phyloP scores from a whole-genome alignment of 2,329 filamentous ascomycete genomes.

The Aspergillus ibericus region DNA sequence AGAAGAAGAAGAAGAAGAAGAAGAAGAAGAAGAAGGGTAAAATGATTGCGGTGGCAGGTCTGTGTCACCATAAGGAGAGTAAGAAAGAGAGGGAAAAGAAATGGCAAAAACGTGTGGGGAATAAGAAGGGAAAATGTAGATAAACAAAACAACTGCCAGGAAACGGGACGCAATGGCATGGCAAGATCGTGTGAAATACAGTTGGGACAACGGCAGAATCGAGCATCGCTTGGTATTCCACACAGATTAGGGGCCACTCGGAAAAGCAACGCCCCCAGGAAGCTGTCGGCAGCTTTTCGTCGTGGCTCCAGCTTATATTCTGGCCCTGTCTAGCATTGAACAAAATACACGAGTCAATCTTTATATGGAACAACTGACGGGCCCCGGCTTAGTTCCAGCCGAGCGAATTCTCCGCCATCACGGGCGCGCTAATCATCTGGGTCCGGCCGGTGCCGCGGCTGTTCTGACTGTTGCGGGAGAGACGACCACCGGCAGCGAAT shows the following conservation, averaged over 20 bases:
- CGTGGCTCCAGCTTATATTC: conserved; percentile 6
- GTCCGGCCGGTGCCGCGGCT: conserved; percentile 69
- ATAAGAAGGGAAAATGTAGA: conserved; percentile 32
- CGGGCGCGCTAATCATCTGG: conserved; percentile 80
- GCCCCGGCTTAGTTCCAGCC: conserved; percentile 77
- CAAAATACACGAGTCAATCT: conserved; percentile 9
- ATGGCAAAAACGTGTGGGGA: conserved; percentile 35
- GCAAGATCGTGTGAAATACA: conserved; percentile 20
- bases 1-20: conserved; percentile 14
- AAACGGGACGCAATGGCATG: conserved; percentile 9
- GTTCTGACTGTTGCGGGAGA: conserved; percentile 54
- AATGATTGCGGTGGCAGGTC: conserved; percentile 16
- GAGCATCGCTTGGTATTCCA: conserved; percentile 10
- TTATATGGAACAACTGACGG: neutral
- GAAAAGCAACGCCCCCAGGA: conserved; percentile 3
- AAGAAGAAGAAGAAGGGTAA: conserved; percentile 20
- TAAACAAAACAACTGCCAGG: conserved; percentile 18
- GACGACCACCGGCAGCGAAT: conserved; percentile 47
- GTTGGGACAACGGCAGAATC: conserved; percentile 25
- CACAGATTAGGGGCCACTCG: conserved; percentile 1
- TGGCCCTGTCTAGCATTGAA: conserved; percentile 19
- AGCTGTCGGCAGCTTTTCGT: conserved; percentile 7
- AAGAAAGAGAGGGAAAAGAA: conserved; percentile 17
- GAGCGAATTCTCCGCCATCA: conserved; percentile 90
- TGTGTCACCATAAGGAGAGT: conserved; percentile 23